Percentiles rank a stretch among this genome's conserved stretches.
Conservation (phyloP, 2,329 filamentous ascomycete species). For the Elsinoe necatrix region DNA sequence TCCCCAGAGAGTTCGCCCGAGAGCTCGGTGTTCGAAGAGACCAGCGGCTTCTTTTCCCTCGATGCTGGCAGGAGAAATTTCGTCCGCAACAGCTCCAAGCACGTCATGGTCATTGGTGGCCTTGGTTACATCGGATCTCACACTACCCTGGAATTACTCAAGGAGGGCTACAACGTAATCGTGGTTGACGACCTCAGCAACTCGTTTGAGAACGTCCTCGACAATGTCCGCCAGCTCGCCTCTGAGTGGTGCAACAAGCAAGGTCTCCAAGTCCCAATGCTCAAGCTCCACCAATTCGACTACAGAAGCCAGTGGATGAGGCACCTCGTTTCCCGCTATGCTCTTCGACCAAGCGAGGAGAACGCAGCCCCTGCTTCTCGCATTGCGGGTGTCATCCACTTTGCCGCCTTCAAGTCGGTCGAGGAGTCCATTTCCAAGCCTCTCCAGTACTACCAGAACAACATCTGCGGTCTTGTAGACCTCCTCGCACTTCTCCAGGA, state of each 20-base stretch:
- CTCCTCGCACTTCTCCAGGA: slow-evolving; percentile 50
- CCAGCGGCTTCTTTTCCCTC: slow-evolving; percentile 8
- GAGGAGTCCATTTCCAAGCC: slow-evolving; percentile 54
- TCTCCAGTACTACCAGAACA: slow-evolving; percentile 59
- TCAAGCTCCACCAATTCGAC: slow-evolving; percentile 39
- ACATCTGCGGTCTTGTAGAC: slow-evolving; percentile 55
- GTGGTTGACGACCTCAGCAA: slow-evolving; percentile 41
- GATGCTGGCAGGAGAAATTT: slow-evolving; percentile 5
- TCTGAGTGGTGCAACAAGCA: slow-evolving; percentile 32
- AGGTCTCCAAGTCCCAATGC: slow-evolving; percentile 35
- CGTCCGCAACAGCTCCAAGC: slow-evolving; percentile 13
- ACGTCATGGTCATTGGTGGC: slow-evolving; percentile 47
- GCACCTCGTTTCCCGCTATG: slow-evolving; percentile 24
- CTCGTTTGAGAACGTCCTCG: slow-evolving; percentile 33
- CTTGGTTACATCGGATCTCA: slow-evolving; percentile 51
- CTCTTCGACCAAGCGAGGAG: slow-evolving; percentile 23
- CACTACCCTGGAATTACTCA: slow-evolving; percentile 46
- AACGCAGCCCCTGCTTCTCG: slow-evolving; percentile 36
- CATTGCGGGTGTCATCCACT: slow-evolving; percentile 59
- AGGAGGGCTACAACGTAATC: slow-evolving; percentile 47
- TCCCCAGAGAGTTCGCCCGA: slow-evolving; percentile 10
- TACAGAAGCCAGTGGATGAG: slow-evolving; percentile 31
- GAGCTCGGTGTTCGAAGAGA: slow-evolving; percentile 11
- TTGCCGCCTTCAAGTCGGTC: slow-evolving; percentile 59
- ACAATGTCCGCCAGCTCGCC: slow-evolving; percentile 31